Base-by-base conservation (phyloP, 352 stramenopile species). In the Phytophthora agathidicida region DNA sequence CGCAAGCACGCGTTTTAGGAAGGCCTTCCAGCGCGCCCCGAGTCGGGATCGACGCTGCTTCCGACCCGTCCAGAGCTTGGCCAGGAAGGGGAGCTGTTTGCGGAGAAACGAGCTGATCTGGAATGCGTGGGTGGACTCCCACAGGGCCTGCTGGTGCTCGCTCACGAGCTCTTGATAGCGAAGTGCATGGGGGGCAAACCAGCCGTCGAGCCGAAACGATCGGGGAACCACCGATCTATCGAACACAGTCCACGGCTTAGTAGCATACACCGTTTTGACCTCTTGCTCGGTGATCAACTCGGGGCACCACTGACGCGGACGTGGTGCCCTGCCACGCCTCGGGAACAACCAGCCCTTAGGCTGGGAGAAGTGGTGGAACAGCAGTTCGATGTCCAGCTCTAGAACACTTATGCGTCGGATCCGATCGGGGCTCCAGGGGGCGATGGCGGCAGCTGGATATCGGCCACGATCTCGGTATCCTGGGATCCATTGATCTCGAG, bases 31-130 rank as follows among this genome's bases (percentile, higher is more conserved):
- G 10, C 48, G 37, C 3, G 5, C 13, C 0, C 36, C 37, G 8
- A 27, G 23, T 13, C 48, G 11, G 2, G 26, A 48, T 14, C 48
- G 48, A 24, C 35, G 24, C 16, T 57, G 36, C 13, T 48, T 47
- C 1, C 27, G 36, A 1, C 26, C 27, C 1, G 10, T 6, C 3
- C 20, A 38, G 8, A 33, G 33, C 1, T 5, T 5, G 1, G 9
- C 9, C 11, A 46, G 9, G 6, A 32, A 46, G n/a, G n/a, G n/a
- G n/a, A n/a, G 45, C 32, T 32, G 17, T 5, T 16, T 8, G 7
- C 3, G 3, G 0, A 11, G 5, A 5, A 37, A 11, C 4, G 5
- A 37, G 9, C 4, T 11, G 41, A 49, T 49, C 14, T 24, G 41
- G 13, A 49, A 35, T 13, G 30, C 17, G 13, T 42, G 45, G 1